Base-by-base conservation (phyloP, 1,284 basidiomycete species). In the Agroathelia rolfsii region DNA sequence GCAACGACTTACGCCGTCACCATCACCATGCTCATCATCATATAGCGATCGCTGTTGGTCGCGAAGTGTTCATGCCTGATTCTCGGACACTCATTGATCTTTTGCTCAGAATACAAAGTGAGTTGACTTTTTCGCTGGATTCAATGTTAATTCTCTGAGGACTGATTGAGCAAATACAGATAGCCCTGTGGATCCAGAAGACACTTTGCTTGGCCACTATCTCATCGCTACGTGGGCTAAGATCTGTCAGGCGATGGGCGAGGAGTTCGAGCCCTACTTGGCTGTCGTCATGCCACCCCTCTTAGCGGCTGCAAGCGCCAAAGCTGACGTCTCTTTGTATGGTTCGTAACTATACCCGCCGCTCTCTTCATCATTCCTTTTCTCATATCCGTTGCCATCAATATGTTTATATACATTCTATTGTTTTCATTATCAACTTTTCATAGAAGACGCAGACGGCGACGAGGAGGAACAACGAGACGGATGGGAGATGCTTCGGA, bases 221-320 rank as follows among this genome's bases (percentile, higher is more conserved):
- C 61, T 86, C 18, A 80, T 79, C 31, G 69, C 76, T 32, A 88
- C 82, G 0, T 88, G 84, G 84, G 76, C 80, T 3, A 86, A 83
- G 49, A 67, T 89, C 0, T 86, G 82, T 48, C 83, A 83, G 43
- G 80, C 82, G 0, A 66, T 90, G 44, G 81, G 82, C 0, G 60
- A 66, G 5, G 81, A 87, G 49, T 90, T 90, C 42, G 82, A 83
- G 44, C 84, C 83, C 0, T 90, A 86, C 51, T 66, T 90, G 2
- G 78, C 76, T 0, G 70, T 82, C 5, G 84, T 88, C 2, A 83
- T 90, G 71, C 84, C 85, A 0, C 69, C 73, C 0, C 54, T 90
- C 5, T 60, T 90, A n/a, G 61, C 69, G 5, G 72, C 78, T 0
- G 86, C 87, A 2, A 68, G 74, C 21, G 74, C 78, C n/a, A 84